Evolutionary conservation across 306 rosid species (phyloP).

Genomic region (Cajanus cajan): DNA sequence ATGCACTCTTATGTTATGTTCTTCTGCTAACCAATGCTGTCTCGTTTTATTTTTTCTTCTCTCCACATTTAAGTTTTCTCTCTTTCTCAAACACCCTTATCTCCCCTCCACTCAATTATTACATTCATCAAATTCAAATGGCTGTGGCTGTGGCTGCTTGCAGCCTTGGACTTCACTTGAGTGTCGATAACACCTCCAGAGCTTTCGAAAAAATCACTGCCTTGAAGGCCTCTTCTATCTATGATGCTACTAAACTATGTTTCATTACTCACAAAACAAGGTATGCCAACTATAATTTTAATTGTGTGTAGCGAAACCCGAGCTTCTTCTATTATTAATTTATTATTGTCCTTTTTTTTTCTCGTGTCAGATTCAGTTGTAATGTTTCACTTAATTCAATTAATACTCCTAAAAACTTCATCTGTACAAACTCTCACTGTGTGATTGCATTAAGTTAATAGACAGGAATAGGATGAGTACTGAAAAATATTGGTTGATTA

Average conservation of each 20-base stretch:
- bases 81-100: background rate
- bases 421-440: too few relatives aligned
- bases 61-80: background rate
- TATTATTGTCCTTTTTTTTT: background rate
- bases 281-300: slow-evolving; percentile 33
- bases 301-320: too few relatives aligned
- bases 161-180: slow-evolving; percentile 52
- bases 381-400: background rate
- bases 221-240: slow-evolving; percentile 32
- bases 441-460: background rate
- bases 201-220: slow-evolving; percentile 37
- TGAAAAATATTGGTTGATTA: background rate
- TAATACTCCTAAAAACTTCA: background rate
- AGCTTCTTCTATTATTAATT: too few relatives aligned
- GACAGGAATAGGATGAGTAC: background rate
- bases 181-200: slow-evolving; percentile 34
- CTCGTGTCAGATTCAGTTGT: background rate
- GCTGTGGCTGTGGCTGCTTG: slow-evolving; percentile 83
- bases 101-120: background rate
- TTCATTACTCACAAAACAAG: slow-evolving; percentile 54
- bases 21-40: background rate
- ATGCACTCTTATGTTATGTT: background rate
- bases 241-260: slow-evolving; percentile 42
- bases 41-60: slow-evolving; percentile 22
- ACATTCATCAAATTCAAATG: slow-evolving; percentile 25